phyloP scores from a whole-genome alignment of 768 basidiomycete genomes.

The Leucogyrophana mollusca region DNA sequence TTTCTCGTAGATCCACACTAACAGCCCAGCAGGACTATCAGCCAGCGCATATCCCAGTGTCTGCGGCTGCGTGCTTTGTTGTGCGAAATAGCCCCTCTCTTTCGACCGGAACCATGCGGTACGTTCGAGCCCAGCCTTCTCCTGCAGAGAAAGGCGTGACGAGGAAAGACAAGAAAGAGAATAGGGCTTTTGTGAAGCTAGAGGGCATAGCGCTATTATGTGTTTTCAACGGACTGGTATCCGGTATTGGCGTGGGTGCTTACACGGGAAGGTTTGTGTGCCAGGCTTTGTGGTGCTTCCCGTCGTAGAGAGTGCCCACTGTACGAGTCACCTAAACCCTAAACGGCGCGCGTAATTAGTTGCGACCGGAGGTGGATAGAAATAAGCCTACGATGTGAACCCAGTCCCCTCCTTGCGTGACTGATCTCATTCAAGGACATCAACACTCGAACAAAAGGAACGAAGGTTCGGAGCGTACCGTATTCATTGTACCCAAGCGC shows the following conservation, averaged over 20 bases:
- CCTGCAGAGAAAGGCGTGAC: conserved; percentile 25
- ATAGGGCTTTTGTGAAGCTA: conserved; percentile 17
- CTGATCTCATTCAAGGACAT: conserved; percentile 22
- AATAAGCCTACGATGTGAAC: conserved; percentile 31
- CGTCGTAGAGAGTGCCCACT: conserved; percentile 35
- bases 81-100: conserved; percentile 29
- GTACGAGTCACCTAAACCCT: conserved; percentile 31
- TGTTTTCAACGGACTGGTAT: not conserved
- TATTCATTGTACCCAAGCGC: conserved; percentile 48
- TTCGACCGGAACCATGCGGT: conserved; percentile 12
- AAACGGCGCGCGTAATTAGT: not conserved
- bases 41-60: conserved; percentile 53
- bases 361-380: not conserved
- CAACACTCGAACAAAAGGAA: not conserved
- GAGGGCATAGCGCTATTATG: conserved; percentile 22
- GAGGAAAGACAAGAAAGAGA: conserved; percentile 25
- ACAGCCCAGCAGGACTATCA: conserved; percentile 56
- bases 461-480: conserved; percentile 27
- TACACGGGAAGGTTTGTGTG: conserved; percentile 50
- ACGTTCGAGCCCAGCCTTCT: conserved; percentile 21
- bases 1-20: conserved; percentile 57
- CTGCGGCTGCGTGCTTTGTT: conserved; percentile 46
- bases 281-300: conserved; percentile 47
- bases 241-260: conserved; percentile 9
- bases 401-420: conserved; percentile 52